Conservation (phyloP, 257 asterid species). For the Solanum microdontum region DNA sequence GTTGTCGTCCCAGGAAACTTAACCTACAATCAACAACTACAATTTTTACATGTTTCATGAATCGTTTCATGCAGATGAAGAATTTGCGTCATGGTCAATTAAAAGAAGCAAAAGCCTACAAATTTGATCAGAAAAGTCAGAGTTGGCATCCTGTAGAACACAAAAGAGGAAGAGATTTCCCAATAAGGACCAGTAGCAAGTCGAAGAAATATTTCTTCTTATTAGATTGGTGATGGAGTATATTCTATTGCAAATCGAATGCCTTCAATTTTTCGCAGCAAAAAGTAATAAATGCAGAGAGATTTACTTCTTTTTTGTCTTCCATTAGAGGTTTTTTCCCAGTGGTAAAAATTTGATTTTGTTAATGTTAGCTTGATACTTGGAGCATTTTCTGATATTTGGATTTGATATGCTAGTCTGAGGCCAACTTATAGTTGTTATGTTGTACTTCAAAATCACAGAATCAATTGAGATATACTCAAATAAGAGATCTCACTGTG, state of each 20-base stretch:
- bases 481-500: background rate
- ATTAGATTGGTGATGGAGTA: background rate
- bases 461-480: background rate
- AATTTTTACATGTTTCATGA: background rate
- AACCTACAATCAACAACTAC: background rate
- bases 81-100: background rate
- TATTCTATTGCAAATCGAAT: background rate
- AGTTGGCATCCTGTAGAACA: background rate
- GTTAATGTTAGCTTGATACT: background rate
- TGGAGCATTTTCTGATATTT: background rate
- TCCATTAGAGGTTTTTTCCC: background rate
- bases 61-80: background rate
- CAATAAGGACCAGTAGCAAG: background rate
- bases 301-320: background rate
- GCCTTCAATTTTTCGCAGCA: background rate
- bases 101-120: background rate
- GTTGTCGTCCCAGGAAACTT: background rate
- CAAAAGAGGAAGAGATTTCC: background rate
- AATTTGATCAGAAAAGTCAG: background rate
- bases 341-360: background rate
- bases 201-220: background rate
- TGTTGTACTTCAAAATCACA: background rate
- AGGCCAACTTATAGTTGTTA: background rate
- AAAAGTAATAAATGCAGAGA: background rate
- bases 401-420: background rate